These are phyloP conservation scores for Eucalyptus viminalis DNA, from an alignment of 345 rosid species.

Conservation along the genomic window DNA sequence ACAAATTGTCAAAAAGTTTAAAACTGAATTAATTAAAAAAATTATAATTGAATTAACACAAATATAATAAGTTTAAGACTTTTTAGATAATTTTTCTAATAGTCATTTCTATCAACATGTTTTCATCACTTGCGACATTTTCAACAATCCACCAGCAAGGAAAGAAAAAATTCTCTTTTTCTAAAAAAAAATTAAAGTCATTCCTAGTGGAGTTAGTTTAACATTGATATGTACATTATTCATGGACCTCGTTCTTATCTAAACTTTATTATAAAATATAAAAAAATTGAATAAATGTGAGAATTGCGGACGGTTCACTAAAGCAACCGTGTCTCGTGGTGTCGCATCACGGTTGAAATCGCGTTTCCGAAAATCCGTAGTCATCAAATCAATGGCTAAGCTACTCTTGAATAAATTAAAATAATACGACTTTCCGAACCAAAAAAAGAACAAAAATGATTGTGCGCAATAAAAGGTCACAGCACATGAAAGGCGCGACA, in stretches of 20 bases:
- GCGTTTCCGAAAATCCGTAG: neutral
- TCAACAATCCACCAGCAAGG: neutral
- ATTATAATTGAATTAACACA: rapidly evolving
- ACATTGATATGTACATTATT: neutral
- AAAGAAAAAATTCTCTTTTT: neutral
- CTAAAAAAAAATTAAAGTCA: neutral
- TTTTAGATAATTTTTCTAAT: neutral
- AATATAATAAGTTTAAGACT: rapidly evolving
- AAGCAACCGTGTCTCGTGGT: neutral
- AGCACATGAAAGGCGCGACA: neutral
- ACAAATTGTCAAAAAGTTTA: no score
- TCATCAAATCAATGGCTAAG: neutral
- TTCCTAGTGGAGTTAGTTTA: neutral
- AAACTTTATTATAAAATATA: neutral
- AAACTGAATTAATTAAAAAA: rapidly evolving
- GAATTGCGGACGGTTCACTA: neutral
- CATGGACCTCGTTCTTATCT: neutral
- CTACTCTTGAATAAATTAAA: neutral
- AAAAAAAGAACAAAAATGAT: neutral
- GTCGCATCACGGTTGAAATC: neutral
- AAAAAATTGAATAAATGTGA: neutral
- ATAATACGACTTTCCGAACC: neutral
- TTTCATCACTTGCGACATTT: neutral
- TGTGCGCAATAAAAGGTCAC: neutral
- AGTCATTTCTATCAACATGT: neutral